phyloP scores from a whole-genome alignment of 2,329 filamentous ascomycete genomes.

The Aspergillus neotritici region DNA sequence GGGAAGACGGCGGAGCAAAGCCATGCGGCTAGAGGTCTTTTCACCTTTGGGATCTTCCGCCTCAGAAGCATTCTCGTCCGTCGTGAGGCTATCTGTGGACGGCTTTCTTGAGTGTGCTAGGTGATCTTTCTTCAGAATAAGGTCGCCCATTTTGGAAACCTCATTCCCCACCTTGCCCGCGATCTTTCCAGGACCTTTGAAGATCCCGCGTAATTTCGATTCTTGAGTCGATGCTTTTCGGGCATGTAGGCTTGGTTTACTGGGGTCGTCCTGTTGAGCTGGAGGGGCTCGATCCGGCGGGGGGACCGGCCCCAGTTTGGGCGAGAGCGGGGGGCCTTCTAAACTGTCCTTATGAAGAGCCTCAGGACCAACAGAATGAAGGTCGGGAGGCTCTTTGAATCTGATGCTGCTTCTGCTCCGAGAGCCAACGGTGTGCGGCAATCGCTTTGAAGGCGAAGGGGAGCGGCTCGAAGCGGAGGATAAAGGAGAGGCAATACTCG shows the following conservation, averaged over 20 bases:
- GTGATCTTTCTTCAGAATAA: slow-evolving; percentile 55
- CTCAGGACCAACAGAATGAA: slow-evolving; percentile 15
- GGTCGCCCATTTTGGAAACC: slow-evolving; percentile 56
- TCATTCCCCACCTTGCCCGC: slow-evolving; percentile 66
- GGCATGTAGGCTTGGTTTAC: slow-evolving; percentile 15
- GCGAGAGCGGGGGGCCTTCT: slow-evolving; percentile 13
- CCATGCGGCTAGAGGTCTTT: slow-evolving; percentile 22
- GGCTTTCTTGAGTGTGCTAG: slow-evolving; percentile 38
- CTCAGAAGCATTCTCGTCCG: slow-evolving; percentile 44
- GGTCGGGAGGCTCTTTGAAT: slow-evolving; percentile 32
- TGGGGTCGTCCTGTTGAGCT: slow-evolving; percentile 20
- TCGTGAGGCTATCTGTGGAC: slow-evolving; percentile 40
- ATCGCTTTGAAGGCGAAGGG: slow-evolving; percentile 56
- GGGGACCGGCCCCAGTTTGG: slow-evolving; percentile 25
- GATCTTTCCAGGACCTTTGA: slow-evolving; percentile 66
- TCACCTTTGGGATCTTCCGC: slow-evolving; percentile 30
- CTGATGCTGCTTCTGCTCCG: slow-evolving; percentile 36
- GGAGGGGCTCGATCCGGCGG: slow-evolving; percentile 22
- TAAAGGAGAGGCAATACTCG: slow-evolving; percentile 57
- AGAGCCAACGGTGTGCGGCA: slow-evolving; percentile 37
- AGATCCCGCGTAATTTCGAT: slow-evolving; percentile 64
- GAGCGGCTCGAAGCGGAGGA: slow-evolving; percentile 60
- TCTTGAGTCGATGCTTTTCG: slow-evolving; percentile 35
- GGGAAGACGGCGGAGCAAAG: slow-evolving; percentile 27
- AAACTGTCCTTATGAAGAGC: slow-evolving; percentile 12